Base-by-base conservation (phyloP, 1,284 basidiomycete genomes). In the Afroboletus lepidellus region DNA sequence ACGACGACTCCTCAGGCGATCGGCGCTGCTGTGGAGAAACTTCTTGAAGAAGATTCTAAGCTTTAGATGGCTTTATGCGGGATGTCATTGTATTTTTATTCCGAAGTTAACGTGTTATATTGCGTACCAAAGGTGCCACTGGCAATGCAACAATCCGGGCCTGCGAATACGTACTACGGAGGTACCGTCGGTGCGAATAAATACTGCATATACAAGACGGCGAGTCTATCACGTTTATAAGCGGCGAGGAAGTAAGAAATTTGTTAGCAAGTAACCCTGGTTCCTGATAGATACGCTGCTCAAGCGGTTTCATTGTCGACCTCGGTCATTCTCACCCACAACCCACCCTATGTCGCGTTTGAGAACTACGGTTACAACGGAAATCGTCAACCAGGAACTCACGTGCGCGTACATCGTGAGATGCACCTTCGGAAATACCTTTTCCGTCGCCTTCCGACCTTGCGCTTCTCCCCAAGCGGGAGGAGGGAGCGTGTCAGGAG, bases 1-100 rank as follows among this genome's bases (percentile, higher is more conserved):
- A 88, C 84, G n/a, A 90, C 88, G 2, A 81, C 83, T 12, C 90
- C 91, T 12, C 74, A 79, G 25, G 71, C 77, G 16, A 84, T 93
- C 56, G 87, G 85, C 42, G 69, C 72, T 38, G 81, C 83, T 53
- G 75, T 93, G 50, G 81, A 81, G 53, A 86, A 85, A 67, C 72
- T 87, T 51, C 57, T 86, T 29, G 46, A 41, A 11, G 46, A 51
- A 12, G 48, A 36, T 12, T 7, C 48, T 12, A 64, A 55, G 45
- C 53, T 64, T 21, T 62, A 47, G 34, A 33, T 1, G 25, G 0
- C 21, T 37, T n/a, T n/a, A n/a, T n/a, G n/a, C n/a, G n/a, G n/a
- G n/a, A n/a, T n/a, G n/a, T n/a, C n/a, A n/a, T n/a, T n/a, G n/a
- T n/a, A n/a, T n/a, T n/a, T n/a, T n/a, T n/a, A n/a, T n/a, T n/a